Base-by-base conservation (phyloP, 345 rosid genomes). In the Arabidopsis arenosa region DNA sequence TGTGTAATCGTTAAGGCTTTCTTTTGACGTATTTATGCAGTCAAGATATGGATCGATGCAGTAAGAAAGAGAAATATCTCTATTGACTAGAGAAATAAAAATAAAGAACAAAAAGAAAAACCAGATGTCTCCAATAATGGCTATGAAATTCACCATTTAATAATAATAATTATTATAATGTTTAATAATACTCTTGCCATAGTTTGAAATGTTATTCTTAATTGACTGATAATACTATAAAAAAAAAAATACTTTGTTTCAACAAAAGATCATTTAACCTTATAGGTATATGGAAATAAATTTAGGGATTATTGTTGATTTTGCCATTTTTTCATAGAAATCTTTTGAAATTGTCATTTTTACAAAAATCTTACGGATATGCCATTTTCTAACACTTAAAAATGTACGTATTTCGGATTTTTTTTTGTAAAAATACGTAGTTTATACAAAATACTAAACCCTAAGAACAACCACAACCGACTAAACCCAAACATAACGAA, bases 11-110 rank as follows among this genome's bases (percentile, higher is more conserved):
- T 40, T 13, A 60, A 28, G 12, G 37, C 48, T 47, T 23, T 67
- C 51, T 40, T 49, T 58, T 40, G 60, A 67, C 37, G 74, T 61
- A 61, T 68, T 68, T 76, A 76, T 65, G 56, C 72, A 56, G 59
- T 74, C 72, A 65, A 65, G 57, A 65, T 6, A 23, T 26, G 21
- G 58, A 17, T 44, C 15, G 17, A 44, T 57, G 59, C n/a, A 56
- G 15, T 23, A n/a, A 23, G 73, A 47, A 74, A 47, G 48, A 66
- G 59, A 66, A 74, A 45, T 21, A 55, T 55, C 5, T 64, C 2
- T 43, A 8, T 44, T 26, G 21, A 55, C 47, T 33, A 21, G 44
- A 1, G 18, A 52, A 13, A 73, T 18, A 43, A 52, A 14, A 17
- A 9, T 7, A 43, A 63, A 7, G 18, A 14, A 37, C 26, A 47